Conservation (phyloP, 2,329 filamentous ascomycete species). For the Fusarium oligoseptatum region DNA sequence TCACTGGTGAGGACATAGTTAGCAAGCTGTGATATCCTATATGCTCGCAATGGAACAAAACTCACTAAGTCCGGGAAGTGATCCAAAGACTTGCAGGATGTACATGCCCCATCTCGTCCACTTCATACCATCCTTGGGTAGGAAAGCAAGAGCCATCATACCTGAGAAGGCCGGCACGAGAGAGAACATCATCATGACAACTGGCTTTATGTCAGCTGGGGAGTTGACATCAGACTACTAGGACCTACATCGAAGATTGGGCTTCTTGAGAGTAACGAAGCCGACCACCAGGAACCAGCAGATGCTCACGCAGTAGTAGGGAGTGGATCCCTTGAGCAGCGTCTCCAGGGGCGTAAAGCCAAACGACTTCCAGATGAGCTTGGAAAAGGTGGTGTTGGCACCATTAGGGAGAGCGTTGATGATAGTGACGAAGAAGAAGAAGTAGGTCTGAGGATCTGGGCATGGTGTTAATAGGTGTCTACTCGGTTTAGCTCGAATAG, state of each 20-base stretch:
- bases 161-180: slow-evolving; percentile 49
- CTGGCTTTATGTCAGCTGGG: not conserved
- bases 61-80: slow-evolving; percentile 35
- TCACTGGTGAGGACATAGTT: slow-evolving; percentile 34
- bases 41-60: not conserved
- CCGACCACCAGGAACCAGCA: not conserved
- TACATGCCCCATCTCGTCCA: slow-evolving; percentile 53
- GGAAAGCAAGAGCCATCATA: slow-evolving; percentile 49
- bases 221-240: rapidly evolving
- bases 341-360: slow-evolving; percentile 51
- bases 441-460: slow-evolving; percentile 29
- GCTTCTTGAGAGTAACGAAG: not conserved
- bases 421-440: slow-evolving; percentile 53
- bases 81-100: slow-evolving; percentile 46
- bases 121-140: slow-evolving; percentile 43
- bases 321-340: slow-evolving; percentile 49
- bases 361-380: slow-evolving; percentile 50
- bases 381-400: slow-evolving; percentile 50
- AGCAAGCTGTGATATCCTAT: not conserved
- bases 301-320: slow-evolving; percentile 28
- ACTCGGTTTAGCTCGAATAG: not conserved
- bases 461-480: not conserved
- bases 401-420: slow-evolving; percentile 51
- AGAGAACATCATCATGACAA: not conserved
- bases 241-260: not conserved